A percentile compares a stretch with the other conserved stretches of the same genome.
Evolutionary conservation across 176 grass and related monocot genomes (phyloP).

Genomic region (Carex parvula): DNA sequence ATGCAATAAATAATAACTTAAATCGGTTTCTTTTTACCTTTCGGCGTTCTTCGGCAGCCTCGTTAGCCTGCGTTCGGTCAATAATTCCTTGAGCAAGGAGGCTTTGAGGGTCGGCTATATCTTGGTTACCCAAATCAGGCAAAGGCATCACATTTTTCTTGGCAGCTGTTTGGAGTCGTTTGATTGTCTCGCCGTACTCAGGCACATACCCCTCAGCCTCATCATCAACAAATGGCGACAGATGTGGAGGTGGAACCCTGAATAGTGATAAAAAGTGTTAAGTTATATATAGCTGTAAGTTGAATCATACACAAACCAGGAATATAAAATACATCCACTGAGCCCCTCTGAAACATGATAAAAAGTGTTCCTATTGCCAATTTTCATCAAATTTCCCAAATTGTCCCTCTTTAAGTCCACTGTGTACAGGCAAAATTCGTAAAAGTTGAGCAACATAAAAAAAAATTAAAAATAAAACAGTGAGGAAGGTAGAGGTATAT

Average conservation of each 20-base stretch:
- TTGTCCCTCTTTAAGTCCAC: not conserved
- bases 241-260: conserved; percentile 91
- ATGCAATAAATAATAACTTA: not conserved
- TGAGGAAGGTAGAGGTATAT: not conserved
- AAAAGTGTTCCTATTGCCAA: not conserved
- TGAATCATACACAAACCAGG: not conserved
- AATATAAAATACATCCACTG: not conserved
- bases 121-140: conserved; percentile 76
- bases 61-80: conserved; percentile 55
- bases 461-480: not conserved
- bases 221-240: conserved; percentile 97
- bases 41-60: conserved; percentile 62
- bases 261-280: conserved; percentile 17
- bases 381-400: not conserved
- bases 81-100: conserved; percentile 55
- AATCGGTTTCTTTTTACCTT: conserved; percentile 34
- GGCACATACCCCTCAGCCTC: conserved; percentile 91
- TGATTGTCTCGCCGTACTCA: conserved; percentile 91
- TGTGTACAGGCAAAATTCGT: not conserved
- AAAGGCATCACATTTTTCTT: conserved; percentile 74
- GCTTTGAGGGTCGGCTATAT: conserved; percentile 44
- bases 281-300: not conserved
- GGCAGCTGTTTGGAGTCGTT: conserved; percentile 60
- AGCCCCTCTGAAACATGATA: not conserved
- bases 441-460: not conserved